Evolutionary conservation across 2,329 filamentous ascomycete genomes (phyloP).

Genomic region (Hymenotorrendiella dingleyae): DNA sequence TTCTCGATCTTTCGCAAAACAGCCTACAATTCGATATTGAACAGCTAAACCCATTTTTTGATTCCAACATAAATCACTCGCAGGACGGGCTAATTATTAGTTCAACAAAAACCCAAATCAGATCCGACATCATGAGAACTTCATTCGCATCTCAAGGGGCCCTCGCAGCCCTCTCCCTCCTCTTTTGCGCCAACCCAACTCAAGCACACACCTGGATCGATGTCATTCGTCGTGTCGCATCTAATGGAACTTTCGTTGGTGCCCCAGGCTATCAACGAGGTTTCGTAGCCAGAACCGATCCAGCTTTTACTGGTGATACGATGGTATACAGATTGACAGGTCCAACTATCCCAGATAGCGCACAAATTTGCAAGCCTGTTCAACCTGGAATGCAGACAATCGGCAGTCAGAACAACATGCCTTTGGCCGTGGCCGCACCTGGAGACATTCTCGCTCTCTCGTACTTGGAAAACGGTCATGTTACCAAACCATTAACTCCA

Average conservation of each 20-base stretch:
- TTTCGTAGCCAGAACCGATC: conserved; percentile 53
- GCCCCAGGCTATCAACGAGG: conserved; percentile 69
- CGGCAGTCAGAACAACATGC: not conserved
- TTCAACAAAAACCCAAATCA: conserved; percentile 2
- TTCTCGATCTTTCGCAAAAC: not conserved
- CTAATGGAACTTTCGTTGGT: conserved; percentile 69
- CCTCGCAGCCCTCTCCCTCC: conserved; percentile 15
- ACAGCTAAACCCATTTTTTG: not conserved
- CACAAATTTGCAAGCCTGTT: conserved; percentile 56
- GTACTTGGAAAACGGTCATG: conserved; percentile 73
- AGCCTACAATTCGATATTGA: not conserved
- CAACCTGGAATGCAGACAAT: conserved; percentile 42
- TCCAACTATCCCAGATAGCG: conserved; percentile 40
- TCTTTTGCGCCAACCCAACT: conserved; percentile 12
- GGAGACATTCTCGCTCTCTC: conserved; percentile 61
- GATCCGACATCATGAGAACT: conserved; percentile 14
- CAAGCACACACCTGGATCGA: conserved; percentile 79
- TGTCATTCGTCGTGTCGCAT: conserved; percentile 61
- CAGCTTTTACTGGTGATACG: conserved; percentile 50
- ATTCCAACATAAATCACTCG: conserved; percentile 8
- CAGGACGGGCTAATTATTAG: conserved; percentile 16
- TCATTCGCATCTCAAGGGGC: conserved; percentile 5
- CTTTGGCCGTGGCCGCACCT: conserved; percentile 37
- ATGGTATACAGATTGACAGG: conserved; percentile 58
- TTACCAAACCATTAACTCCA: conserved; percentile 43